Evolutionary conservation across 2,329 filamentous ascomycete genomes (phyloP).

Genomic region (Pestalotiopsis sp.): DNA sequence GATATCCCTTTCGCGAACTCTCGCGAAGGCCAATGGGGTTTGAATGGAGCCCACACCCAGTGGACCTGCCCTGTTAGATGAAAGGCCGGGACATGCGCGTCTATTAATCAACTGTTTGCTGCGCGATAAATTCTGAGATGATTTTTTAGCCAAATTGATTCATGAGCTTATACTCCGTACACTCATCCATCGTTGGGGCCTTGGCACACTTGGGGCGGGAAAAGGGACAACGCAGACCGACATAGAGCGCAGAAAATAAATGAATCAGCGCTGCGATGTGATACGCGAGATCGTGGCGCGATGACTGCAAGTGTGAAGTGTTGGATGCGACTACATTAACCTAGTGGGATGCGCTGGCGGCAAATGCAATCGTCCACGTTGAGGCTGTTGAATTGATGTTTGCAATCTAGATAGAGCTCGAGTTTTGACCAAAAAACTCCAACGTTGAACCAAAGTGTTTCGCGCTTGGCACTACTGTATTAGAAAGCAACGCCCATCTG

Average conservation of each 20-base stretch:
- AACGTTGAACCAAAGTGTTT: neutral
- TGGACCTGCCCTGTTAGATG: conserved; percentile 6
- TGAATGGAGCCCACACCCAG: neutral
- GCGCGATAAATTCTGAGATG: neutral
- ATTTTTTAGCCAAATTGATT: neutral
- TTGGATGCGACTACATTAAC: neutral
- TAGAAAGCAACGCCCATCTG: neutral
- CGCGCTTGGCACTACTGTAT: neutral
- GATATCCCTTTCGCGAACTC: neutral
- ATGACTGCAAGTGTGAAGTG: neutral
- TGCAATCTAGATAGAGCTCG: neutral
- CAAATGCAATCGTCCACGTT: neutral
- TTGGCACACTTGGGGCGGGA: neutral
- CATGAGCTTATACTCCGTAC: neutral
- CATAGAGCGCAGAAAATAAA: neutral
- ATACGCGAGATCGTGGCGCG: neutral
- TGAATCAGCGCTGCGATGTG: neutral
- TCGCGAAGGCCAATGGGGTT: neutral
- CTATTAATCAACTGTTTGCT: neutral
- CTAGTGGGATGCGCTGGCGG: neutral
- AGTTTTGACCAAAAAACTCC: neutral
- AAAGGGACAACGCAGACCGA: neutral
- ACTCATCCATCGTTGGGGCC: neutral
- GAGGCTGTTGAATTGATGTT: neutral
- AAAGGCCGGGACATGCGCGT: neutral